These are phyloP conservation scores for Poterioochromonas sp. DNA, from an alignment of 352 stramenopile species.

Conservation along the genomic window DNA sequence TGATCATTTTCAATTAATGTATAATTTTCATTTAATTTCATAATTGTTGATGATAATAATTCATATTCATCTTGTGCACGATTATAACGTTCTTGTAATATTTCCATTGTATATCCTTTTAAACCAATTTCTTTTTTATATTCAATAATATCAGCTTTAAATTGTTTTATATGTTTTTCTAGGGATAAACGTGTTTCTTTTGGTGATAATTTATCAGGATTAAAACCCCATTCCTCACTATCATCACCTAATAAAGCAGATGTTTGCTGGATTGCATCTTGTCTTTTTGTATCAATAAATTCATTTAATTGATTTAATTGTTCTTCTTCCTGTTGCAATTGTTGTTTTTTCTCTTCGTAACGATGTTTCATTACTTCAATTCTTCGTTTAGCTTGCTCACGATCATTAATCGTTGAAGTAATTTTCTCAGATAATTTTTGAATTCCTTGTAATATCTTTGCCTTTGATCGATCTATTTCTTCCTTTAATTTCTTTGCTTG, in stretches of 20 bases:
- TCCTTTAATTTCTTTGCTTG: too few species aligned
- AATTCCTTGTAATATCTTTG: not conserved
- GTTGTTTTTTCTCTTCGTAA: not conserved
- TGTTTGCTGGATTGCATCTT: not conserved
- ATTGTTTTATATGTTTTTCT: not conserved
- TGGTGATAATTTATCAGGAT: not conserved
- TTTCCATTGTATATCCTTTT: not conserved
- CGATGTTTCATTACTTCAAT: not conserved
- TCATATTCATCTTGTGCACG: not conserved
- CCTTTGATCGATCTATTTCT: too few species aligned
- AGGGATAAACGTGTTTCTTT: not conserved
- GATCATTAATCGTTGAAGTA: not conserved
- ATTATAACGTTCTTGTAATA: not conserved
- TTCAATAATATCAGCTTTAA: not conserved
- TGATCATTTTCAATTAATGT: not conserved
- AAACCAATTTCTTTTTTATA: not conserved
- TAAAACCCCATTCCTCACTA: constrained; percentile 22
- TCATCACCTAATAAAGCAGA: not conserved
- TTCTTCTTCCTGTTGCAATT: not conserved
- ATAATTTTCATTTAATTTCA: not conserved
- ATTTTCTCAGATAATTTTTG: not conserved
- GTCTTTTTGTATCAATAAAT: not conserved
- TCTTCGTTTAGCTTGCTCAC: not conserved
- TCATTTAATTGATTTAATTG: not conserved
- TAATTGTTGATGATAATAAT: too few species aligned